Evolutionary conservation across 2,329 filamentous ascomycete species (phyloP).

Genomic region (Ceratocystis papillata): DNA sequence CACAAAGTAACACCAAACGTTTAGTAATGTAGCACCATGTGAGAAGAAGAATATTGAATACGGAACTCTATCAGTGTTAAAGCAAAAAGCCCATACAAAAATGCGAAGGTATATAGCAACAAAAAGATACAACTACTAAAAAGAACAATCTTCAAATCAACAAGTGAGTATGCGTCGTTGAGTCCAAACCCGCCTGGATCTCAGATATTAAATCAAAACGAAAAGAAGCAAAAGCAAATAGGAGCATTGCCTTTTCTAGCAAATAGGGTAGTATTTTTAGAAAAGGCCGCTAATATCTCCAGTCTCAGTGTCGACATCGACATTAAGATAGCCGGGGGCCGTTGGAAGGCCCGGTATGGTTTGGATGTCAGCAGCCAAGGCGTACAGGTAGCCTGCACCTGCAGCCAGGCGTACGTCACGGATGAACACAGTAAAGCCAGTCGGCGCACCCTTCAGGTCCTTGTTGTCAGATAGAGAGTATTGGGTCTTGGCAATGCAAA

Average conservation of each 20-base stretch:
- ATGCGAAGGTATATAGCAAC: neutral
- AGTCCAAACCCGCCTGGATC: constrained; percentile 14
- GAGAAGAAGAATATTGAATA: neutral
- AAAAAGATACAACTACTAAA: constrained; percentile 4
- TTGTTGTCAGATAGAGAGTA: constrained; percentile 93
- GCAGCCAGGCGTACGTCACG: constrained; percentile 88
- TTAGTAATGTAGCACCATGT: too few species aligned
- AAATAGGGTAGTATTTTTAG: constrained; percentile 38
- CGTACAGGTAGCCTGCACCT: constrained; percentile 87
- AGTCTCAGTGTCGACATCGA: constrained; percentile 73
- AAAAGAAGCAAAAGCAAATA: constrained; percentile 5
- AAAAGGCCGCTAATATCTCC: constrained; percentile 83
- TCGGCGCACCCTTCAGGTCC: constrained; percentile 85
- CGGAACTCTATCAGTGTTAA: constrained; percentile 11
- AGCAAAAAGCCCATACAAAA: neutral
- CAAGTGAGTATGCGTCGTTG: constrained; percentile 20
- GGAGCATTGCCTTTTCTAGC: neutral
- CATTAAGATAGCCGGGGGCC: constrained; percentile 88
- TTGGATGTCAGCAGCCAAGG: constrained; percentile 92
- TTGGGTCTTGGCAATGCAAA: constrained; percentile 96
- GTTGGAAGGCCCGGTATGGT: constrained; percentile 94
- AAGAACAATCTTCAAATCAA: constrained; percentile 2
- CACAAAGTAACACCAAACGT: too few species aligned
- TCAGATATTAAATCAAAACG: constrained; percentile 12
- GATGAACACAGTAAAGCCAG: constrained; percentile 88